phyloP scores from a whole-genome alignment of 805 yeast genomes.

The Pichia insulana region DNA sequence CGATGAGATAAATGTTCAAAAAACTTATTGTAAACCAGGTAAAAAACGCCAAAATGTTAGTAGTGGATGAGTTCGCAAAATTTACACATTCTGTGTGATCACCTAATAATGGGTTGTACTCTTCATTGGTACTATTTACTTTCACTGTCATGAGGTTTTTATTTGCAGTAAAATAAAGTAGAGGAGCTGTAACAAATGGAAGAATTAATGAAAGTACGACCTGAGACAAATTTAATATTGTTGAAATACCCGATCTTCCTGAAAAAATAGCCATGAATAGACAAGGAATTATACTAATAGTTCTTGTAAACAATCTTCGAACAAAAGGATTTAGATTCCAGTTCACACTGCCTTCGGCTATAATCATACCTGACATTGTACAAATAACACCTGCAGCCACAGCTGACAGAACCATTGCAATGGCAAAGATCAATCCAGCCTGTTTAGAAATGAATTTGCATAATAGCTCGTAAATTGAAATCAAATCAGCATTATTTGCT shows the following conservation, averaged over 20 bases:
- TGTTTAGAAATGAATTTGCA: slow-evolving; percentile 53
- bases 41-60: slow-evolving; percentile 40
- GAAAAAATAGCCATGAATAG: slow-evolving; percentile 58
- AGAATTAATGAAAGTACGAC: slow-evolving; percentile 73
- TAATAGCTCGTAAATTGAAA: slow-evolving; percentile 63
- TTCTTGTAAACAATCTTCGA: slow-evolving; percentile 68
- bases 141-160: slow-evolving; percentile 60
- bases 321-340: slow-evolving; percentile 80
- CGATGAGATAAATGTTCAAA: slow-evolving; percentile 52
- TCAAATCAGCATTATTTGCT: slow-evolving; percentile 73
- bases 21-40: slow-evolving; percentile 67
- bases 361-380: slow-evolving; percentile 89
- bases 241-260: slow-evolving; percentile 64
- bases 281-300: slow-evolving; percentile 76
- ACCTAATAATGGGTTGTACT: background rate
- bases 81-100: slow-evolving; percentile 28
- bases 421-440: slow-evolving; percentile 78
- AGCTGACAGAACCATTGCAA: slow-evolving; percentile 78
- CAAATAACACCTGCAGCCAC: slow-evolving; percentile 90
- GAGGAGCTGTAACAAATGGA: slow-evolving; percentile 80
- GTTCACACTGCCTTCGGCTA: slow-evolving; percentile 79
- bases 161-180: slow-evolving; percentile 71
- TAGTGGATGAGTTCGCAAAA: slow-evolving; percentile 56
- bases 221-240: slow-evolving; percentile 77
- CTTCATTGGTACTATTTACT: slow-evolving; percentile 5